Evolutionary conservation across 106 monocot species (phyloP).

Genomic region (Phalaenopsis aphrodite): DNA sequence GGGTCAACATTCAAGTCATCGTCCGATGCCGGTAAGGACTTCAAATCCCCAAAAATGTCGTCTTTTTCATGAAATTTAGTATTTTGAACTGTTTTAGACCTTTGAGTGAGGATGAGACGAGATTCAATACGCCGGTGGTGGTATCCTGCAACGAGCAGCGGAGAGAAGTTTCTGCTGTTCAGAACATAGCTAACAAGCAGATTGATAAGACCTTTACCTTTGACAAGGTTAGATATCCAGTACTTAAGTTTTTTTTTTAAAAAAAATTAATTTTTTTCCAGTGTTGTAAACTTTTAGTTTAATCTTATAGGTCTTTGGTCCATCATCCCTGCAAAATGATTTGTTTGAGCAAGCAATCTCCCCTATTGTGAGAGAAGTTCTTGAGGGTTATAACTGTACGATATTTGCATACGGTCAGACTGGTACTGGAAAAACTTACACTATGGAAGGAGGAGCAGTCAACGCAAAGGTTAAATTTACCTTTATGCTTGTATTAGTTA

Average conservation of each 20-base stretch:
- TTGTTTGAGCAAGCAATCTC: constrained; percentile 41
- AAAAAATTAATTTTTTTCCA: neutral
- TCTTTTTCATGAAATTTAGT: neutral
- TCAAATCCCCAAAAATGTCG: neutral
- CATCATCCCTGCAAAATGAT: constrained; percentile 51
- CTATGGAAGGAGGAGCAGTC: constrained; percentile 48
- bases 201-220: constrained; percentile 37
- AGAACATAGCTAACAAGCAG: constrained; percentile 49
- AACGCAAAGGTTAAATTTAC: constrained; percentile 7
- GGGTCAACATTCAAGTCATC: constrained; percentile 54
- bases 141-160: constrained; percentile 49
- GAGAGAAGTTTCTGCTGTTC: constrained; percentile 51
- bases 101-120: constrained; percentile 42
- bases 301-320: constrained; percentile 40
- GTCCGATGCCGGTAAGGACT: constrained; percentile 45
- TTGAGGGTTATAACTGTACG: constrained; percentile 19
- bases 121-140: constrained; percentile 34
- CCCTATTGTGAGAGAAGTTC: constrained; percentile 46
- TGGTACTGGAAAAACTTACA: constrained; percentile 20
- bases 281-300: neutral
- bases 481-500: neutral
- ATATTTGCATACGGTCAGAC: constrained; percentile 21
- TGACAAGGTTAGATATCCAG: constrained; percentile 31
- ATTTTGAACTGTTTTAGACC: constrained; percentile 25
- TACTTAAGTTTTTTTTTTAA: neutral